Percentiles rank a stretch among this genome's conserved stretches.
phyloP scores from a whole-genome alignment of 768 basidiomycete genomes.

The Xerocomus spinulosus region DNA sequence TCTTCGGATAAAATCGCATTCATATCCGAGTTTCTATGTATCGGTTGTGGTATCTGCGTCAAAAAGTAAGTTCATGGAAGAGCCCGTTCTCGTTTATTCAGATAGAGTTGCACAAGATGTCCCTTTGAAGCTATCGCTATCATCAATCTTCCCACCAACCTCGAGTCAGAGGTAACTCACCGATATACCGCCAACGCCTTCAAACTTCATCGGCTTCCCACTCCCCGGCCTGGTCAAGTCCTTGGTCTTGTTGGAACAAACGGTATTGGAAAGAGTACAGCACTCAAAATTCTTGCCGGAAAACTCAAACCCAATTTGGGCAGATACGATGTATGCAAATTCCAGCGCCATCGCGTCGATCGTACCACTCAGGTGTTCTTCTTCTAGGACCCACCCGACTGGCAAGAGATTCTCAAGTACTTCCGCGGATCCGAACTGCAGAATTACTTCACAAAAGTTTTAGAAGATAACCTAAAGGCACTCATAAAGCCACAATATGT shows the following conservation, averaged over 20 bases:
- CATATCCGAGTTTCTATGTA: slow-evolving; percentile 98
- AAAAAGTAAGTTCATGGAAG: slow-evolving; percentile 71
- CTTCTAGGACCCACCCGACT: slow-evolving; percentile 89
- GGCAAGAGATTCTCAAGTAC: slow-evolving; percentile 97
- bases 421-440: slow-evolving; percentile 98
- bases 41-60: slow-evolving; percentile 99
- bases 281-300: slow-evolving; percentile 92
- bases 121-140: slow-evolving; percentile 99
- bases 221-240: slow-evolving; percentile 95
- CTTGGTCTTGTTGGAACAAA: slow-evolving; percentile 98
- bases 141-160: slow-evolving; percentile 97
- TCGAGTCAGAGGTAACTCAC: slow-evolving; percentile 94
- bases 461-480: slow-evolving; percentile 98
- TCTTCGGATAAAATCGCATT: slow-evolving; percentile 95
- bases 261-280: slow-evolving; percentile 99
- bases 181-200: slow-evolving; percentile 98
- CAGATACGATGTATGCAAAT: slow-evolving; percentile 76
- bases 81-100: slow-evolving; percentile 1
- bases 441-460: slow-evolving; percentile 98
- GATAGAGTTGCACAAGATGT: slow-evolving; percentile 54
- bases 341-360: background rate
- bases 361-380: background rate
- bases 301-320: slow-evolving; percentile 98
- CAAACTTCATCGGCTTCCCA: slow-evolving; percentile 97
- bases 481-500: slow-evolving; percentile 99